phyloP scores from a whole-genome alignment of 1,139 yeast genomes.

The Pichia sp. region DNA sequence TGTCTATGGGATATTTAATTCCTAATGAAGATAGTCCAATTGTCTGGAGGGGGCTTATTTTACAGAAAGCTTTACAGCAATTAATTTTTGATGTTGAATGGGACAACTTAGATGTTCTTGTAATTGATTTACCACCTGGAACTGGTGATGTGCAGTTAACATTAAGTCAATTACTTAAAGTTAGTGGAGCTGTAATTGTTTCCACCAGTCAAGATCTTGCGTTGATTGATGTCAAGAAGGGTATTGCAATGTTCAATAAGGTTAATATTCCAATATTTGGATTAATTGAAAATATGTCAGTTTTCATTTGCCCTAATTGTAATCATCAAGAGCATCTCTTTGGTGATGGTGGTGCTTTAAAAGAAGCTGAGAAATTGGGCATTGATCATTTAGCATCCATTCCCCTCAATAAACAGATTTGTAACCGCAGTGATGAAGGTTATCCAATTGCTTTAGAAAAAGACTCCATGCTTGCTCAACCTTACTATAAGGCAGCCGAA shows the following conservation, averaged over 20 bases:
- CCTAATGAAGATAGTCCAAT: conserved; percentile 61
- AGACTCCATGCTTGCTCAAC: conserved; percentile 32
- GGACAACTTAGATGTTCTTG: conserved; percentile 64
- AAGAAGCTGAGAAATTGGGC: conserved; percentile 48
- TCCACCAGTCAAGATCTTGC: conserved; percentile 89
- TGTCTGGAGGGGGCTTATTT: conserved; percentile 85
- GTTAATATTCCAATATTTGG: conserved; percentile 73
- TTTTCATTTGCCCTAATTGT: conserved; percentile 70
- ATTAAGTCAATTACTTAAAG: conserved; percentile 66
- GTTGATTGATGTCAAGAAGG: conserved; percentile 71
- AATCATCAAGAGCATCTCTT: conserved; percentile 68
- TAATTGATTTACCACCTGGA: conserved; percentile 87
- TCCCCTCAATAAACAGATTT: conserved; percentile 61
- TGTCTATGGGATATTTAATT: conserved; percentile 86
- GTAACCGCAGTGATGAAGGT: conserved; percentile 57
- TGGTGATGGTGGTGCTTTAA: conserved; percentile 59
- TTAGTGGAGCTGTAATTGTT: conserved; percentile 76
- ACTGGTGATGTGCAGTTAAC: conserved; percentile 87
- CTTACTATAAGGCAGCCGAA: conserved; percentile 43
- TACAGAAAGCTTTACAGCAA: conserved; percentile 82
- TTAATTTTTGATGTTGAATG: conserved; percentile 75
- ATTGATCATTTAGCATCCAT: conserved; percentile 56
- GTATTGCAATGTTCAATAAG: conserved; percentile 70
- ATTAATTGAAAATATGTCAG: conserved; percentile 79
- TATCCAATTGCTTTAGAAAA: conserved; percentile 54